phyloP scores from a whole-genome alignment of 1,284 basidiomycete genomes.

The Cryptococcus sp. region DNA sequence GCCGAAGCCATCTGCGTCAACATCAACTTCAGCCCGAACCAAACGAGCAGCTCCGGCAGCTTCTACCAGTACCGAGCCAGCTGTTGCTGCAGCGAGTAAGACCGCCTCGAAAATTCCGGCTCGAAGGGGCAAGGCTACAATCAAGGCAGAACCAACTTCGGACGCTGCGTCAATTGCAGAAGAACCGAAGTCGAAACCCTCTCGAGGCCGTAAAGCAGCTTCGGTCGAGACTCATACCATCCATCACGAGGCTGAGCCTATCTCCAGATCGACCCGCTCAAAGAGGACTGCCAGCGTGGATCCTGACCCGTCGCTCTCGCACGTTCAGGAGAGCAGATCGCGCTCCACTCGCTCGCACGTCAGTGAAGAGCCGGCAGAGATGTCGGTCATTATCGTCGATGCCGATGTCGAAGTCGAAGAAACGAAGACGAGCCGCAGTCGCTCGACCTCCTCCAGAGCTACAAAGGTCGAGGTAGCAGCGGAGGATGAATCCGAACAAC shows the following conservation, averaged over 20 bases:
- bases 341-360: slow-evolving; percentile 14
- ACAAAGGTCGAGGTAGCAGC: slow-evolving; percentile 2
- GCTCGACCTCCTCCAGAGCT: slow-evolving; percentile 9
- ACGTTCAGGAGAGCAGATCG: slow-evolving; percentile 2
- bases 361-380: slow-evolving; percentile 16
- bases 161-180: background rate
- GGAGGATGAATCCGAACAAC: background rate
- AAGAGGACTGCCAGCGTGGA: slow-evolving; percentile 5
- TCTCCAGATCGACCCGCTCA: background rate
- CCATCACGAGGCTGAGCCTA: background rate
- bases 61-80: background rate
- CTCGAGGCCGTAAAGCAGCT: background rate
- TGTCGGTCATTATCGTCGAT: background rate
- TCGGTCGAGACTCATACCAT: background rate
- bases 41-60: background rate
- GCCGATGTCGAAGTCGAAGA: background rate
- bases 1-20: background rate
- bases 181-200: background rate
- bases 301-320: background rate
- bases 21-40: background rate
- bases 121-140: background rate
- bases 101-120: background rate
- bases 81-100: background rate
- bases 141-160: background rate
- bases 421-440: slow-evolving; percentile 7